Conservation (phyloP, 2,329 filamentous ascomycete species). For the Paecilomyces variotii region DNA sequence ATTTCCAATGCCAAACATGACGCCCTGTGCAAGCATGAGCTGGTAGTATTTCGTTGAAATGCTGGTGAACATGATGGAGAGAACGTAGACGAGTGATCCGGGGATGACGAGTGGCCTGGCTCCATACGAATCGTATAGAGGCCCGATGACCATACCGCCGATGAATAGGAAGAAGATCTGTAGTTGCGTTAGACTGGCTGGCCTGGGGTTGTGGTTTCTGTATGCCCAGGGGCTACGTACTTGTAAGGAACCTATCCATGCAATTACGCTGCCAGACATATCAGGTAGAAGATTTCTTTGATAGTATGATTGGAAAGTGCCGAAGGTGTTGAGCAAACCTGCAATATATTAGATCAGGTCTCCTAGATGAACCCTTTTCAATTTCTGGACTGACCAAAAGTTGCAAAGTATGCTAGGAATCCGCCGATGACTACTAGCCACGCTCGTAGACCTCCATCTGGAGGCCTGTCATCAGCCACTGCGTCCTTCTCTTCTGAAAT, state of each 20-base stretch:
- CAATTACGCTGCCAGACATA: background rate
- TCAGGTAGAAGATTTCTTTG: background rate
- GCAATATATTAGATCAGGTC: background rate
- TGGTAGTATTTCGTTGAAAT: conserved; percentile 9
- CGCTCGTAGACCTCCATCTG: conserved; percentile 4
- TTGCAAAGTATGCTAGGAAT: conserved; percentile 1
- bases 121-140: background rate
- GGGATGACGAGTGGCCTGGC: background rate
- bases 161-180: background rate
- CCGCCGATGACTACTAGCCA: conserved; percentile 4
- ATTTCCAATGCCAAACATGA: conserved; percentile 1
- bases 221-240: background rate
- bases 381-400: background rate
- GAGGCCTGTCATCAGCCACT: background rate
- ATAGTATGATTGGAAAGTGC: background rate
- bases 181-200: background rate
- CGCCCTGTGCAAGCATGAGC: conserved; percentile 3
- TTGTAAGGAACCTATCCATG: background rate
- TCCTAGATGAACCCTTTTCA: background rate
- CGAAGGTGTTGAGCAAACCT: background rate
- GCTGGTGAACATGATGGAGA: conserved; percentile 9
- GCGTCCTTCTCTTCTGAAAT: background rate
- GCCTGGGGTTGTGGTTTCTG: background rate
- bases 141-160: background rate
- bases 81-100: background rate